Evolutionary conservation across 176 grass and related monocot species (phyloP).

Genomic region (Secale cereale): DNA sequence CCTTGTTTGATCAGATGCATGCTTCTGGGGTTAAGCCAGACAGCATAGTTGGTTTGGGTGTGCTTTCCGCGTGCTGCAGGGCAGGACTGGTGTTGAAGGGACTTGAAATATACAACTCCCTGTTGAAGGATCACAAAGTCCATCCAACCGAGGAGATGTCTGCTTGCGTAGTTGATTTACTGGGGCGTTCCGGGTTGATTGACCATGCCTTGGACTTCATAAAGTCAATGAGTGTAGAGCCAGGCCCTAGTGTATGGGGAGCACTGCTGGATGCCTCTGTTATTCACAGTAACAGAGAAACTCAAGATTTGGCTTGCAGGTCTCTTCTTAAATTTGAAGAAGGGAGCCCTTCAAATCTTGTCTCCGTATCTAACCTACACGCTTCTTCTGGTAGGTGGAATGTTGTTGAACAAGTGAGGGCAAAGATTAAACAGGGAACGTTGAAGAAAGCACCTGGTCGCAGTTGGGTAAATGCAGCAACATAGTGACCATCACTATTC

Average conservation of each 20-base stretch:
- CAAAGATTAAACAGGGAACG: slow-evolving; percentile 41
- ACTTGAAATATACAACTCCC: slow-evolving; percentile 47
- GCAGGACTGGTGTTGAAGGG: slow-evolving; percentile 45
- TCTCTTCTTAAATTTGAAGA: slow-evolving; percentile 51
- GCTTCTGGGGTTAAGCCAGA: slow-evolving; percentile 49
- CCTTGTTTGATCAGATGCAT: slow-evolving; percentile 60
- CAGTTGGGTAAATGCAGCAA: slow-evolving; percentile 51
- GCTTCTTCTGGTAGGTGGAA: slow-evolving; percentile 60
- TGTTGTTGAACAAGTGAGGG: slow-evolving; percentile 59
- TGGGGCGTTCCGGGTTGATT: slow-evolving; percentile 50
- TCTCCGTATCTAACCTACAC: slow-evolving; percentile 61
- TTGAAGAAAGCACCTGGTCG: slow-evolving; percentile 47
- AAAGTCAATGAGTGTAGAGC: slow-evolving; percentile 43
- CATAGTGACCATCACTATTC: not conserved
- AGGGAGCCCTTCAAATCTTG: slow-evolving; percentile 48
- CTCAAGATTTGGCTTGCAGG: slow-evolving; percentile 50
- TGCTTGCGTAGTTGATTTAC: slow-evolving; percentile 59
- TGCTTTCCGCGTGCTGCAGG: slow-evolving; percentile 61
- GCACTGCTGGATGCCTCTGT: slow-evolving; percentile 63
- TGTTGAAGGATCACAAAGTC: slow-evolving; percentile 55
- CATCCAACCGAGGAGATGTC: slow-evolving; percentile 60
- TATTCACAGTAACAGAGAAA: slow-evolving; percentile 43
- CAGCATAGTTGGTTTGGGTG: slow-evolving; percentile 41
- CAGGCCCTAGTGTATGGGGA: slow-evolving; percentile 60
- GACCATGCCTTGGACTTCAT: slow-evolving; percentile 54